phyloP scores from a whole-genome alignment of 179 eudicot genomes.

The Beta lomatogona region DNA sequence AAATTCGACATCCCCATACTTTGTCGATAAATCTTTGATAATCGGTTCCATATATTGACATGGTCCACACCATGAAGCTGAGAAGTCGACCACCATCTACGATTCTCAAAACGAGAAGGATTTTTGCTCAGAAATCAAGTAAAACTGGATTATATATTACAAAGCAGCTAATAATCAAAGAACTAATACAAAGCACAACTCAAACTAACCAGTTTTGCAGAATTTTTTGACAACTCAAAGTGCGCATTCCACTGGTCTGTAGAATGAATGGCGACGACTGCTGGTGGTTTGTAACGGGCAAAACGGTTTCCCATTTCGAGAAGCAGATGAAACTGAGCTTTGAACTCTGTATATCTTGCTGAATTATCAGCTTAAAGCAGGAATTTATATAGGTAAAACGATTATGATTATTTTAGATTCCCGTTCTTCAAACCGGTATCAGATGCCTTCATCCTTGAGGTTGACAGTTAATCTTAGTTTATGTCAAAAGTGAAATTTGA shows the following conservation, averaged over 20 bases:
- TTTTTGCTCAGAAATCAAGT: not conserved
- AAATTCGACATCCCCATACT: constrained; percentile 59
- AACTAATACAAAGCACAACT: not conserved
- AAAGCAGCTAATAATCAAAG: not conserved
- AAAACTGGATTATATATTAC: not conserved
- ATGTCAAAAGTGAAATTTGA: not conserved
- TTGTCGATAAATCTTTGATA: constrained; percentile 45
- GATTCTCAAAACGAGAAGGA: not conserved
- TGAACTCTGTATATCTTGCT: not conserved
- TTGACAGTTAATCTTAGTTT: constrained; percentile 18
- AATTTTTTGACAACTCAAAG: constrained; percentile 53
- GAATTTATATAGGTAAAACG: constrained; percentile 16
- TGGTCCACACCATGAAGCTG: constrained; percentile 79
- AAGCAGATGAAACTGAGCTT: not conserved
- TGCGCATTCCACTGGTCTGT: constrained; percentile 64
- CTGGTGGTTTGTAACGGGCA: constrained; percentile 4
- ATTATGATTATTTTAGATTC: constrained; percentile 8
- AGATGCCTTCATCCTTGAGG: constrained; percentile 33
- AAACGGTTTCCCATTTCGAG: constrained; percentile 30
- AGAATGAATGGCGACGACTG: constrained; percentile 54
- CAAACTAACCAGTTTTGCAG: constrained; percentile 63
- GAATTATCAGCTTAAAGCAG: not conserved
- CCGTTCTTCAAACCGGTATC: constrained; percentile 22
- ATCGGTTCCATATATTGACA: constrained; percentile 56
- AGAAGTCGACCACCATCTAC: constrained; percentile 82